These are phyloP conservation scores for Suillus tomentosus DNA, from an alignment of 768 basidiomycete species.

Conservation along the genomic window DNA sequence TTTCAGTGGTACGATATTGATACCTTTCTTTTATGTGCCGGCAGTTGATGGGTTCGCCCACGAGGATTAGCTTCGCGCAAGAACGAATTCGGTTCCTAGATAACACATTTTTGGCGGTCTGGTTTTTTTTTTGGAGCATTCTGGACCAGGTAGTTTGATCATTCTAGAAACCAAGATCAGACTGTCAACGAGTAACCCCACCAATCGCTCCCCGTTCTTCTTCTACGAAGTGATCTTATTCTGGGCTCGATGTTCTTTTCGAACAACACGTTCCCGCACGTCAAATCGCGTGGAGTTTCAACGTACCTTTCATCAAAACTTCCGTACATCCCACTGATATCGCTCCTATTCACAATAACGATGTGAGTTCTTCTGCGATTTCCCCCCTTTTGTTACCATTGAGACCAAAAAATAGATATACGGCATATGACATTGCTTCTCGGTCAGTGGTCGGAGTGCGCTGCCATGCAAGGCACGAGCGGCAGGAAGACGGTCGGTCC, in stretches of 20 bases:
- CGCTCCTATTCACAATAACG: too few species aligned
- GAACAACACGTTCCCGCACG: slow-evolving; percentile 33
- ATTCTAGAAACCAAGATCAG: slow-evolving; percentile 29
- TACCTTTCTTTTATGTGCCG: not conserved
- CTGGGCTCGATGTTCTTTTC: slow-evolving; percentile 33
- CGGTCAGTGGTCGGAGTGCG: too few species aligned
- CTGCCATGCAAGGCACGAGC: too few species aligned
- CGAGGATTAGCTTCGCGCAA: not conserved
- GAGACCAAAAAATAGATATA: too few species aligned
- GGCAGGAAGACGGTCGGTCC: too few species aligned
- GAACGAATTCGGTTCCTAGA: not conserved
- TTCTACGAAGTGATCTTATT: not conserved
- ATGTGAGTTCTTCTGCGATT: too few species aligned
- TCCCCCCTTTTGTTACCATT: too few species aligned
- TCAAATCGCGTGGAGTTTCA: slow-evolving; percentile 18
- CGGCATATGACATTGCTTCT: too few species aligned
- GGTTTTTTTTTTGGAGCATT: slow-evolving; percentile 19
- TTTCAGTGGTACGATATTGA: not conserved
- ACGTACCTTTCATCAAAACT: too few species aligned
- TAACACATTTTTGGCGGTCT: slow-evolving; percentile 25
- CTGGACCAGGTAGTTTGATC: slow-evolving; percentile 29
- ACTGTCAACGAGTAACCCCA: slow-evolving; percentile 28
- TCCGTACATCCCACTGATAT: too few species aligned
- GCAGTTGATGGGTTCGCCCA: not conserved
- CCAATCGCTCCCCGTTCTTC: not conserved